Conservation (phyloP, 805 yeast genomes). For the Pichia nanzhaoensis region DNA sequence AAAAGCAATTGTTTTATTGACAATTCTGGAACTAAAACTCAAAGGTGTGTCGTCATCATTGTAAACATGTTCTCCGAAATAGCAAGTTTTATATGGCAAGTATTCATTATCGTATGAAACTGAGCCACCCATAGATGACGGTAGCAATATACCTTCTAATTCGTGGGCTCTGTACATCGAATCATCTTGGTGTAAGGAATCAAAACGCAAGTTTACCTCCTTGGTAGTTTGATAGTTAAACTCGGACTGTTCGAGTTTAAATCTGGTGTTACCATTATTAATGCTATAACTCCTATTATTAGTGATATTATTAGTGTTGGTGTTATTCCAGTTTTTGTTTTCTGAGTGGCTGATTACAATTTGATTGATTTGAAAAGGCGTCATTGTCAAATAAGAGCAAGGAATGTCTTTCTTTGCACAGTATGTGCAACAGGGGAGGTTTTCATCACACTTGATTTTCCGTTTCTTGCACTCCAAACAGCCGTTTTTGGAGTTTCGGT, state of each 20-base stretch:
- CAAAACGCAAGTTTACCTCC: not conserved
- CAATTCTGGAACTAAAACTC: not conserved
- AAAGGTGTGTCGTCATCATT: not conserved
- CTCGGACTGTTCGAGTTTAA: no score
- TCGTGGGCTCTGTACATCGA: conserved; percentile 10
- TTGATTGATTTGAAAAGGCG: conserved; percentile 11
- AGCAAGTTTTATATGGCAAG: no score
- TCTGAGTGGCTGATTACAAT: not conserved
- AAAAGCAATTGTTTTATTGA: conserved; percentile 2
- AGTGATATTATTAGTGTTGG: not conserved
- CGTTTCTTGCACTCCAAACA: conserved; percentile 34
- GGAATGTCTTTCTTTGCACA: conserved; percentile 3
- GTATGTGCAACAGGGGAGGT: conserved; percentile 24
- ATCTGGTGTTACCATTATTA: no score
- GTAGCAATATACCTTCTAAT: conserved; percentile 8
- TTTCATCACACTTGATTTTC: conserved; percentile 32
- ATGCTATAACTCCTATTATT: no score
- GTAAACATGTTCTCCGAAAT: no score
- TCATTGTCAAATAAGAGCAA: conserved; percentile 14
- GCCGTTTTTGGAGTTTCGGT: conserved; percentile 34
- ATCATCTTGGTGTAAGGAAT: not conserved
- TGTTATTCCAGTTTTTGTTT: not conserved
- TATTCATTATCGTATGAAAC: no score
- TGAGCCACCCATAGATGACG: not conserved
- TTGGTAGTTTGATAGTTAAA: conserved; percentile 1